Evolutionary conservation across 2,329 filamentous ascomycete genomes (phyloP).

Genomic region (Fusarium ambrosium): DNA sequence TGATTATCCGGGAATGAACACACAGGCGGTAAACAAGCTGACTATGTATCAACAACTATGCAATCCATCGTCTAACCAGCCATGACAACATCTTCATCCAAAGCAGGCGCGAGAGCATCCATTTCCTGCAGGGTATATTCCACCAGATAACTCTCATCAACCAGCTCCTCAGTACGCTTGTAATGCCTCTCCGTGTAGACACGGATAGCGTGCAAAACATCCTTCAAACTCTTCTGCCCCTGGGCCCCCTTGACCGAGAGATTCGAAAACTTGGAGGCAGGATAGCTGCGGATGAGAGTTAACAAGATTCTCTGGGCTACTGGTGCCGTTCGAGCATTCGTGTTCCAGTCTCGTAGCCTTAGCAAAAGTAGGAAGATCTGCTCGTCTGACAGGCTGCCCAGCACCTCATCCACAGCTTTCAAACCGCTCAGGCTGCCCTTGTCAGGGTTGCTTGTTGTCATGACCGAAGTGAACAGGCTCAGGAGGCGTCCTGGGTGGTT

Average conservation of each 20-base stretch:
- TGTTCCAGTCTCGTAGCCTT: conserved; percentile 95
- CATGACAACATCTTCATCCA: conserved; percentile 60
- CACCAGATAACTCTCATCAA: conserved; percentile 94
- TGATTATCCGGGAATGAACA: conserved; percentile 22
- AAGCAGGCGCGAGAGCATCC: conserved; percentile 75
- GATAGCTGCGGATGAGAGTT: conserved; percentile 84
- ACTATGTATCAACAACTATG: conserved; percentile 16
- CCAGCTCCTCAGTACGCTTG: conserved; percentile 86
- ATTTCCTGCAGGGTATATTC: conserved; percentile 95
- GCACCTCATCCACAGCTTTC: conserved; percentile 83
- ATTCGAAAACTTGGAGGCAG: conserved; percentile 80
- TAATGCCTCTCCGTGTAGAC: conserved; percentile 96
- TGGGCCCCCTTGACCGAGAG: conserved; percentile 71
- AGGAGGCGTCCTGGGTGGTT: conserved; percentile 94
- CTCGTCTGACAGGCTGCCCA: conserved; percentile 83
- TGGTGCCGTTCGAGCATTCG: conserved; percentile 87
- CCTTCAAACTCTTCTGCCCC: conserved; percentile 78
- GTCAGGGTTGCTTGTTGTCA: conserved; percentile 73
- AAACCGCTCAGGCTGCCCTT: conserved; percentile 74
- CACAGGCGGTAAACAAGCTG: conserved; percentile 3
- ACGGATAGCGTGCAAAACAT: conserved; percentile 87
- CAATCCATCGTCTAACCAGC: conserved; percentile 45
- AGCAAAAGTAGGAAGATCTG: conserved; percentile 88
- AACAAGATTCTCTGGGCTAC: conserved; percentile 89
- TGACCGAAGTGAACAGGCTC: conserved; percentile 84